Conservation (phyloP, 176 grass and related monocot genomes). For the maize (Zea mays) region DNA sequence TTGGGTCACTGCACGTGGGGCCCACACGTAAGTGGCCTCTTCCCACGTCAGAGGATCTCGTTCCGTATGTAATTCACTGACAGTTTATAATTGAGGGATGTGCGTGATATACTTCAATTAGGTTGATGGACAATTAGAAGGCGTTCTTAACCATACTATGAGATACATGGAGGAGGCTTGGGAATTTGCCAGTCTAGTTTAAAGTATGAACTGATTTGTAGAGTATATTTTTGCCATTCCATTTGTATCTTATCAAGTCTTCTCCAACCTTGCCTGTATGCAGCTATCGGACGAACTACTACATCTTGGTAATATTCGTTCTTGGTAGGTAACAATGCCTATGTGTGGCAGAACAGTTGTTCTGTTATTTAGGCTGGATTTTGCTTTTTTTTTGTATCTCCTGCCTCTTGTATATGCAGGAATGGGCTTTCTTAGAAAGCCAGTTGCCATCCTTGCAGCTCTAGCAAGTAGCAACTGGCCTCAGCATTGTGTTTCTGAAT, state of each 20-base stretch:
- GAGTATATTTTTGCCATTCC: conserved; percentile 1
- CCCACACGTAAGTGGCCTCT: no score
- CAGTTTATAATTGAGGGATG: neutral
- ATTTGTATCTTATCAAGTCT: conserved; percentile 33
- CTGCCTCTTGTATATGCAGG: conserved; percentile 37
- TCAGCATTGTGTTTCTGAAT: conserved; percentile 66
- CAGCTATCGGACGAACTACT: conserved; percentile 86
- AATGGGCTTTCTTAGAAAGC: conserved; percentile 60
- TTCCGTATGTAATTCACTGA: neutral
- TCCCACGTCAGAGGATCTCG: no score
- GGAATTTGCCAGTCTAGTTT: neutral
- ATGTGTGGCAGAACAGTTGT: conserved; percentile 29
- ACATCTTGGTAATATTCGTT: conserved; percentile 58
- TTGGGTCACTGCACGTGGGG: no score
- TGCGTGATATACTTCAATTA: neutral
- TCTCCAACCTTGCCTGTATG: neutral
- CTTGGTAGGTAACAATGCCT: conserved; percentile 44
- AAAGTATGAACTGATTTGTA: conserved; percentile 4
- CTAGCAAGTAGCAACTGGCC: conserved; percentile 38
- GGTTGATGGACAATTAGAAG: neutral
- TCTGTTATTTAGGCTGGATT: neutral
- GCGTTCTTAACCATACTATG: neutral
- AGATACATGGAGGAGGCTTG: neutral
- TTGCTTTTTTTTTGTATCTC: neutral
- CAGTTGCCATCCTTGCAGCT: conserved; percentile 61